phyloP scores from a whole-genome alignment of 345 rosid genomes.

The Zanthoxylum bungeanum region DNA sequence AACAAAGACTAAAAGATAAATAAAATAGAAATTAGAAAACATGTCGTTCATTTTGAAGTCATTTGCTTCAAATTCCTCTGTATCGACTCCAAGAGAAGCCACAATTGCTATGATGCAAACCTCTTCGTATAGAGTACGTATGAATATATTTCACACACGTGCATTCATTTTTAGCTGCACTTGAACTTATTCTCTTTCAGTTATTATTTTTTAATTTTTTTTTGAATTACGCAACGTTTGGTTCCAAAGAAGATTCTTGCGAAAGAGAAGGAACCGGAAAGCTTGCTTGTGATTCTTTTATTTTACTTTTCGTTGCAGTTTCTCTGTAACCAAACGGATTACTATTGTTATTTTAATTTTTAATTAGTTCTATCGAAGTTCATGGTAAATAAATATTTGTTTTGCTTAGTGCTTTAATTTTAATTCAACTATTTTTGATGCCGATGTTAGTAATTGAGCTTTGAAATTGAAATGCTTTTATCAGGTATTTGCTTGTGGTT shows the following conservation, averaged over 20 bases:
- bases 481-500: slow-evolving; percentile 5
- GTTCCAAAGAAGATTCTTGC: not conserved
- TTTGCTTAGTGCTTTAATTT: not conserved
- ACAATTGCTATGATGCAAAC: slow-evolving; percentile 59
- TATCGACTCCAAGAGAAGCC: slow-evolving; percentile 44
- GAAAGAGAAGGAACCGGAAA: not conserved
- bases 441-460: too few relatives aligned
- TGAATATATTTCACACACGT: not conserved
- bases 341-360: not conserved
- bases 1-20: not conserved
- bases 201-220: not conserved
- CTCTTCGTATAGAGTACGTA: slow-evolving; percentile 57
- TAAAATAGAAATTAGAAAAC: not conserved
- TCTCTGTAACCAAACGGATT: not conserved
- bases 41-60: slow-evolving; percentile 56
- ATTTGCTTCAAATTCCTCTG: slow-evolving; percentile 42
- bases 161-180: not conserved
- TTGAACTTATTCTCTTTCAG: not conserved
- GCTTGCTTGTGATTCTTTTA: not conserved
- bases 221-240: not conserved
- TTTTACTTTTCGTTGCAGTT: not conserved
- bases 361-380: not conserved
- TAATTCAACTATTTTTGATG: not conserved
- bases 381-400: not conserved
- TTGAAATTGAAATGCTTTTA: not conserved